Percentiles rank a stretch among this genome's conserved stretches.
phyloP scores from a whole-genome alignment of 805 yeast genomes.

The Candida alai region DNA sequence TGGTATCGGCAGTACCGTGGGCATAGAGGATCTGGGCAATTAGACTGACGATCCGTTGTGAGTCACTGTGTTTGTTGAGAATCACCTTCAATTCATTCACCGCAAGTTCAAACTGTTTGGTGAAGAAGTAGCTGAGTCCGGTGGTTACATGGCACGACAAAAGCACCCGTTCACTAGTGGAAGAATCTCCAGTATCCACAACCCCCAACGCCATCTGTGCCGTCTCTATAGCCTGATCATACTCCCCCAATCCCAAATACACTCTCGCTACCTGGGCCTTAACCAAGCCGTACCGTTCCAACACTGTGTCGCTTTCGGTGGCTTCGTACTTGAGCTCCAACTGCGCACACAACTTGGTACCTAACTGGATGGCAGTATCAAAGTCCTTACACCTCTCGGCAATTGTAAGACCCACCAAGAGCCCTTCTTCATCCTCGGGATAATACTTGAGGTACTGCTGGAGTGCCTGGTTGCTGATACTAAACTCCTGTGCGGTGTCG shows the following conservation, averaged over 20 bases:
- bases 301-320: constrained; percentile 43
- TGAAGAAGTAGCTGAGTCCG: constrained; percentile 71
- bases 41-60: constrained; percentile 64
- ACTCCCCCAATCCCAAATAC: constrained; percentile 56
- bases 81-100: constrained; percentile 64
- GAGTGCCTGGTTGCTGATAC: constrained; percentile 66
- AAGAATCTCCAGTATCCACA: constrained; percentile 33
- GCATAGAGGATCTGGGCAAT: constrained; percentile 79
- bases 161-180: constrained; percentile 16
- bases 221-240: constrained; percentile 54
- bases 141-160: constrained; percentile 63
- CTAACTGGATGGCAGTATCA: constrained; percentile 47
- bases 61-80: constrained; percentile 48
- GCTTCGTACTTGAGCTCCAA: constrained; percentile 57
- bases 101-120: constrained; percentile 59
- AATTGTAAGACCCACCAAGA: constrained; percentile 50
- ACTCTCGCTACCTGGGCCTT: constrained; percentile 73
- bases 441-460: constrained; percentile 56
- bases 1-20: constrained; percentile 69
- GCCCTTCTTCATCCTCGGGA: constrained; percentile 57
- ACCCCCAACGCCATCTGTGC: constrained; percentile 55
- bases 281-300: constrained; percentile 52
- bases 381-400: constrained; percentile 71
- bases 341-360: constrained; percentile 42
- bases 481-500: constrained; percentile 59